phyloP scores from a whole-genome alignment of 2,329 filamentous ascomycete species.

The Periconia digitata region DNA sequence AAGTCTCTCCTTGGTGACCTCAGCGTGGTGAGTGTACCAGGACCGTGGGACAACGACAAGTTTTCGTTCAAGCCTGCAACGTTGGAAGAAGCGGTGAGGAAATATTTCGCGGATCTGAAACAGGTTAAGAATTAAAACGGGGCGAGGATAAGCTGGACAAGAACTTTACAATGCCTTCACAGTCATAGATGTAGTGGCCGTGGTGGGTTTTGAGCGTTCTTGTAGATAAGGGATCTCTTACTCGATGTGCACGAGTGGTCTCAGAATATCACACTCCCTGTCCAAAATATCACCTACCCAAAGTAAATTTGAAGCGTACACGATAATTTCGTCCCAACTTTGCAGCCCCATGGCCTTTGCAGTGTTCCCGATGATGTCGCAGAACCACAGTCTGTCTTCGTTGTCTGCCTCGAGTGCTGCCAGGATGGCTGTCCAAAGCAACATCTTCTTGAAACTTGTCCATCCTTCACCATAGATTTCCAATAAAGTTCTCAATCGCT shows the following conservation, averaged over 20 bases:
- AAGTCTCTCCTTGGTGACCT: conserved; percentile 9
- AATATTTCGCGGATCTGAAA: conserved; percentile 10
- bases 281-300: conserved; percentile 12
- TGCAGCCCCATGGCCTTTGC: conserved; percentile 9
- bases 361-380: conserved; percentile 10
- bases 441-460: conserved; percentile 11
- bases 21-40: conserved; percentile 7
- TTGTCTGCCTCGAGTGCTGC: conserved; percentile 11
- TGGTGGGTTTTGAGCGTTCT: conserved; percentile 10
- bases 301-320: conserved; percentile 13
- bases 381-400: conserved; percentile 13
- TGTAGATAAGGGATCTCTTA: conserved; percentile 9
- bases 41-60: conserved; percentile 14
- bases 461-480: conserved; percentile 11
- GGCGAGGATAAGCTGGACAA: conserved; percentile 10
- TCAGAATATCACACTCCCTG: conserved; percentile 13
- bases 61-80: conserved; percentile 11
- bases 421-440: conserved; percentile 12
- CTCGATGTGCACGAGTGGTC: conserved; percentile 9
- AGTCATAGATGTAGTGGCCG: conserved; percentile 11
- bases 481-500: conserved; percentile 12
- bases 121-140: no score
- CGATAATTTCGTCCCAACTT: conserved; percentile 12
- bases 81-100: conserved; percentile 10
- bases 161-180: conserved; percentile 11